Percentiles rank a stretch among this genome's conserved stretches.
Evolutionary conservation across 1,284 basidiomycete genomes (phyloP).

Genomic region (Trichosporon asahii): DNA sequence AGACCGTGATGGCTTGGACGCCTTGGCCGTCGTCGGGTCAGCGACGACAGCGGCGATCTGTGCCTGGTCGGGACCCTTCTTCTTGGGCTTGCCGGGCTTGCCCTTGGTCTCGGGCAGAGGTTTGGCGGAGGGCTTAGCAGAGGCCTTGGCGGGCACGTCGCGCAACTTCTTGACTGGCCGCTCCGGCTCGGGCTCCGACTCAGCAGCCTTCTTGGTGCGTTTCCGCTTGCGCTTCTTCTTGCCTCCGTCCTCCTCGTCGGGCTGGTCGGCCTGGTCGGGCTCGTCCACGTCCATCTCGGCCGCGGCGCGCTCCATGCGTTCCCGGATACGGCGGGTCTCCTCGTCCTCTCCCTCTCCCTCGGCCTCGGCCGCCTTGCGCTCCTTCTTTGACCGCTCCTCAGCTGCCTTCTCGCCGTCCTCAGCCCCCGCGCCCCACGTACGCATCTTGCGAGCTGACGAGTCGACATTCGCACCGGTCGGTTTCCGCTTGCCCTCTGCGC

Average conservation of each 20-base stretch:
- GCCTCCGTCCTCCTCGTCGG: not conserved
- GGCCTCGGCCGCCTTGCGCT: not conserved
- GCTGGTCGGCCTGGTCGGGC: not conserved
- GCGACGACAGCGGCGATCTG: constrained; percentile 12
- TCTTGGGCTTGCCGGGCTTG: constrained; percentile 7
- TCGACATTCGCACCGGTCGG: constrained; percentile 41
- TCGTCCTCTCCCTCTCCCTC: constrained; percentile 11
- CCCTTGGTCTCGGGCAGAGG: not conserved
- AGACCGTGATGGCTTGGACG: constrained; percentile 16
- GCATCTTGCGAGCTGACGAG: constrained; percentile 27
- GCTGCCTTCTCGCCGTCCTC: not conserved
- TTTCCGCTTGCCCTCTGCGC: constrained; percentile 33
- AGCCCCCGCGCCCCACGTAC: constrained; percentile 34
- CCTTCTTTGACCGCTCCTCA: constrained; percentile 6
- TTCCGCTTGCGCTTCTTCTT: constrained; percentile 28
- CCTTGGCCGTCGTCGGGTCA: constrained; percentile 11
- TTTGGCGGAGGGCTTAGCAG: not conserved
- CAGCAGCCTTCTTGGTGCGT: constrained; percentile 8
- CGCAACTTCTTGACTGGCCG: not conserved
- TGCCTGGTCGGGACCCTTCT: constrained; percentile 9
- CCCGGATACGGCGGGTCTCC: constrained; percentile 4
- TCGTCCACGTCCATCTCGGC: not conserved
- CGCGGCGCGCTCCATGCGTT: constrained; percentile 7
- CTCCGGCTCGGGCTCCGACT: not conserved
- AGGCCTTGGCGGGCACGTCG: not conserved